A percentile compares a stretch with the other conserved stretches of the same genome.
phyloP scores from a whole-genome alignment of 208 protist genomes.

The Strigomonas oncopelti region DNA sequence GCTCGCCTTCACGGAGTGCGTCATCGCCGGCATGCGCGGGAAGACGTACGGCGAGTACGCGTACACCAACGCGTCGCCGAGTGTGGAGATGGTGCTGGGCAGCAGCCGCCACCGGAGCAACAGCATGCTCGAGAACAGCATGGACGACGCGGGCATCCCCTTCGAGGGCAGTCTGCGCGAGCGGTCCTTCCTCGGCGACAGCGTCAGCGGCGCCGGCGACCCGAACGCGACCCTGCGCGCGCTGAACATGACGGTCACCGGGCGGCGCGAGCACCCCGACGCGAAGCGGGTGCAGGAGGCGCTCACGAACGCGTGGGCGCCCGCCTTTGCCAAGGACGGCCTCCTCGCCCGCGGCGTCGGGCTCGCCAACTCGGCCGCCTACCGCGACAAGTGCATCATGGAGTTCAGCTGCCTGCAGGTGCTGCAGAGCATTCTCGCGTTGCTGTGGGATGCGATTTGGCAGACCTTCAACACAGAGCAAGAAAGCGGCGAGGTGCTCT shows the following conservation, averaged over 20 bases:
- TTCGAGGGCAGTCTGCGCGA: not conserved
- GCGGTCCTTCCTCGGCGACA: conserved; percentile 2
- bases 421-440: conserved; percentile 88
- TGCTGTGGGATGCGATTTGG: conserved; percentile 90
- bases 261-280: conserved; percentile 33
- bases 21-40: conserved; percentile 36
- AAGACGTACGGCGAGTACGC: conserved; percentile 53
- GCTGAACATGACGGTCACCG: conserved; percentile 9
- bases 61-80: conserved; percentile 22
- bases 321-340: conserved; percentile 77
- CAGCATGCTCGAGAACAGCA: not conserved
- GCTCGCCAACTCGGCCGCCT: conserved; percentile 46
- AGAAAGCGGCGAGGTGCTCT: conserved; percentile 36
- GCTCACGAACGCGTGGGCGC: conserved; percentile 73
- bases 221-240: not conserved
- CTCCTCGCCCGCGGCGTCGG: conserved; percentile 80
- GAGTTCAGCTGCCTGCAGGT: conserved; percentile 85
- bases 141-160: not conserved
- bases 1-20: conserved; percentile 16
- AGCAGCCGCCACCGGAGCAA: conserved; percentile 3
- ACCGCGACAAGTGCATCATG: conserved; percentile 92
- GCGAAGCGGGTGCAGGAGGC: conserved; percentile 80
- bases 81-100: conserved; percentile 13
- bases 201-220: not conserved
- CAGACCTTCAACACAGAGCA: conserved; percentile 89